Evolutionary conservation across 306 rosid genomes (phyloP).

Genomic region (Pterocarpus santalinus): DNA sequence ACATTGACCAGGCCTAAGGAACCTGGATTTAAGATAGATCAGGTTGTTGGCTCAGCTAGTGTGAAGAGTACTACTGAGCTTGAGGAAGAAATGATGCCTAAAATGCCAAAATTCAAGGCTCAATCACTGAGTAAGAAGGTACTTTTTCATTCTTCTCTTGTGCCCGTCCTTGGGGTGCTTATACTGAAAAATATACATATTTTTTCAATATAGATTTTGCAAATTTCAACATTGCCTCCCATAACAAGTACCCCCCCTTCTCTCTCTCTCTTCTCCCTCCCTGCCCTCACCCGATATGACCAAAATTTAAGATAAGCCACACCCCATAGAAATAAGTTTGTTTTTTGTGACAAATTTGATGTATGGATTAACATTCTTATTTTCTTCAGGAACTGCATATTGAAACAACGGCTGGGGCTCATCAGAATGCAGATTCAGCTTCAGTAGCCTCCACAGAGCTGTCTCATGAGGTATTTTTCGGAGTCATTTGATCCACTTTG

Average conservation of each 20-base stretch:
- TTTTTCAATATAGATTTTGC: no score
- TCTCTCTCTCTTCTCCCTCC: no score
- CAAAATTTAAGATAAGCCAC: no score
- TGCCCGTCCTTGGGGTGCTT: no score
- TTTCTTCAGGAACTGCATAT: slow-evolving; percentile 24
- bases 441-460: no score
- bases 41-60: slow-evolving; percentile 75
- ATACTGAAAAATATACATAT: no score
- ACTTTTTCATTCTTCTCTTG: slow-evolving; percentile 5
- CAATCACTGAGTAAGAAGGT: slow-evolving; percentile 89
- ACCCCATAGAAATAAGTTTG: not conserved
- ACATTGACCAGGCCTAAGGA: slow-evolving; percentile 94
- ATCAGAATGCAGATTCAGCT: no score
- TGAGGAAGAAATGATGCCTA: slow-evolving; percentile 97
- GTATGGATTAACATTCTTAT: slow-evolving; percentile 25
- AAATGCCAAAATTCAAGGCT: slow-evolving; percentile 95
- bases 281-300: no score
- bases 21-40: slow-evolving; percentile 92
- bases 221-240: no score
- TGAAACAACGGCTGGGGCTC: no score
- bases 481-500: slow-evolving; percentile 6
- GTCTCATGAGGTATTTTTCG: not conserved
- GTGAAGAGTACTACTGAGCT: slow-evolving; percentile 87
- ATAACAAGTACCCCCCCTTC: no score
- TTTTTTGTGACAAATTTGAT: not conserved